Evolutionary conservation across 257 asterid species (phyloP).

Genomic region (Petrea volubilis): DNA sequence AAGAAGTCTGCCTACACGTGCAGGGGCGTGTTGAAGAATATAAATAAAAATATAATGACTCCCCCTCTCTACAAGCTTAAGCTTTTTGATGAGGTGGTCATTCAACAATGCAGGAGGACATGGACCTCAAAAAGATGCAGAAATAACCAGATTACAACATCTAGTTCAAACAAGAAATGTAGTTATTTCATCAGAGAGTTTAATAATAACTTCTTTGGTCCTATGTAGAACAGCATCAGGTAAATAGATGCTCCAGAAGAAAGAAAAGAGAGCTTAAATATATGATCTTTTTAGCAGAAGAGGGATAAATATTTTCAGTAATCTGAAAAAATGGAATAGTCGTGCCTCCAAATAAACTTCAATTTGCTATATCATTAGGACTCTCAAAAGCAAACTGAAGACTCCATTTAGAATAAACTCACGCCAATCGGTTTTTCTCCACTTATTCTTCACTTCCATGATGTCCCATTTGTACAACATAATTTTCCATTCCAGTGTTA

Average conservation of each 20-base stretch:
- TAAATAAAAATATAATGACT: too few relatives aligned
- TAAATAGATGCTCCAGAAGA: not conserved
- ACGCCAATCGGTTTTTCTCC: not conserved
- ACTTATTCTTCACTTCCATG: not conserved
- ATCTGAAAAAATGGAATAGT: not conserved
- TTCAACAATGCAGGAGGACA: too few relatives aligned
- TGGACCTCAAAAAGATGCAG: not conserved
- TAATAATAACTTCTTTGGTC: not conserved
- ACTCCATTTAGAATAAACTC: not conserved
- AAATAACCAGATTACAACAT: conserved; percentile 19
- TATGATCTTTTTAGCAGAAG: not conserved
- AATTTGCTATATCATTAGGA: not conserved
- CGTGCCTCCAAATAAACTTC: not conserved
- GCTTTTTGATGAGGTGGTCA: too few relatives aligned
- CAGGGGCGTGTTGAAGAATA: too few relatives aligned
- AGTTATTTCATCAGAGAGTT: not conserved
- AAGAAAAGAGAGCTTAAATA: not conserved
- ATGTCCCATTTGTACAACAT: not conserved
- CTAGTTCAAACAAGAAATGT: not conserved
- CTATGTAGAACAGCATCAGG: not conserved
- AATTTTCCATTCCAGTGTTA: not conserved
- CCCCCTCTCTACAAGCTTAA: too few relatives aligned
- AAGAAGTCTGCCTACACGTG: too few relatives aligned
- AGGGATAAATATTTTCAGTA: not conserved
- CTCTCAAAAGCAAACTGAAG: not conserved